These are phyloP conservation scores for Trichoderma arundinaceum DNA, from an alignment of 2,329 filamentous ascomycete species.

Conservation along the genomic window DNA sequence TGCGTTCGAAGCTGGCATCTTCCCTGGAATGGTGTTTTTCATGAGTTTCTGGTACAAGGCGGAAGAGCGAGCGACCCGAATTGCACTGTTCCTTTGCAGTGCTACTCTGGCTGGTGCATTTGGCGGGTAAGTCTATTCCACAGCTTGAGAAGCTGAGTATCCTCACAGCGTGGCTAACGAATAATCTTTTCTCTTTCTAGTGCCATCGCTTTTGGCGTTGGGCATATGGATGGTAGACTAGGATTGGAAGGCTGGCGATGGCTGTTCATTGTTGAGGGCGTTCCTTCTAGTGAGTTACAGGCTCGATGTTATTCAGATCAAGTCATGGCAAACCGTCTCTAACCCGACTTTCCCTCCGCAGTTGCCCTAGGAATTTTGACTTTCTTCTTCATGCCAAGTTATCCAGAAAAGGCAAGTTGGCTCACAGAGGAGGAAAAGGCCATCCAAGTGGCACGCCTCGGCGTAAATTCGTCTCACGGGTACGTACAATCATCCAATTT, in stretches of 20 bases:
- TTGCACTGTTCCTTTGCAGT: conserved; percentile 5
- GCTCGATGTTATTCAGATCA: not conserved
- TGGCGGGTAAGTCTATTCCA: conserved; percentile 5
- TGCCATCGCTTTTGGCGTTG: conserved; percentile 5
- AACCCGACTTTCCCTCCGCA: not conserved
- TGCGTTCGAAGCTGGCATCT: conserved; percentile 1
- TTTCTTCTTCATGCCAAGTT: conserved; percentile 4
- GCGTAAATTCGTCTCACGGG: conserved; percentile 10
- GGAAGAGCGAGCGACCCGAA: conserved; percentile 11
- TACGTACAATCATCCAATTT: not conserved
- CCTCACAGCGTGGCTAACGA: not conserved
- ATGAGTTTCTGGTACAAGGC: conserved; percentile 24
- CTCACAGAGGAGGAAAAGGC: conserved; percentile 19
- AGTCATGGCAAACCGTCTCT: not conserved
- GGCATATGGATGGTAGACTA: conserved; percentile 3
- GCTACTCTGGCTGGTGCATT: conserved; percentile 14
- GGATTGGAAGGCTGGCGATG: conserved; percentile 8
- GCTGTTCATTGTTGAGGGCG: conserved; percentile 14
- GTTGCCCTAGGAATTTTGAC: conserved; percentile 7
- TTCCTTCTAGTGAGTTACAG: conserved; percentile 12
- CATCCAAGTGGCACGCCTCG: conserved; percentile 13
- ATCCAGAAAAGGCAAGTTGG: conserved; percentile 2
- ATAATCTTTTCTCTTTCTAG: not conserved
- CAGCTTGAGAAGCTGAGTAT: not conserved
- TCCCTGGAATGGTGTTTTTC: conserved; percentile 14